Conservation (phyloP, 1,284 basidiomycete species). For the Pseudozyma thailandica region DNA sequence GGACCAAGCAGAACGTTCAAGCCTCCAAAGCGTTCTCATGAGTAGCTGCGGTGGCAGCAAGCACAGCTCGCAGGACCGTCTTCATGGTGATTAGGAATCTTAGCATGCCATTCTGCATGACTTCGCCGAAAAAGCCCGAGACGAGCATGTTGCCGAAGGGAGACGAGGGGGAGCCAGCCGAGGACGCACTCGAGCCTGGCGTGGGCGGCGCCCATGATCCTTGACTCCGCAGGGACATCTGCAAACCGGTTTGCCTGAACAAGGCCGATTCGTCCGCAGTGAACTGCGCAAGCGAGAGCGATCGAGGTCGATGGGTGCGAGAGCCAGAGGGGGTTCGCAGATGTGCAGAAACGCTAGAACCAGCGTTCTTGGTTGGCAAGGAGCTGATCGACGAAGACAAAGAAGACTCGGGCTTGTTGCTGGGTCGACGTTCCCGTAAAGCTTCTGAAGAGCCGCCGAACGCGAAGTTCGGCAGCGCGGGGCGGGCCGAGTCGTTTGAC, state of each 20-base stretch:
- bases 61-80: slow-evolving; percentile 30
- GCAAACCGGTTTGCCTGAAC: slow-evolving; percentile 16
- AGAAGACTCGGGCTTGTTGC: slow-evolving; percentile 16
- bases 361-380: slow-evolving; percentile 5
- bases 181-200: slow-evolving; percentile 31
- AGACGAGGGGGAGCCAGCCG: slow-evolving; percentile 37
- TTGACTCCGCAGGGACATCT: slow-evolving; percentile 19
- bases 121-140: slow-evolving; percentile 46
- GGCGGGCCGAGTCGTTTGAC: slow-evolving; percentile 4
- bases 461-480: slow-evolving; percentile 31
- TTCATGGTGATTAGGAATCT: slow-evolving; percentile 37
- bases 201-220: slow-evolving; percentile 31
- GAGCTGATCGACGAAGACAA: slow-evolving; percentile 29
- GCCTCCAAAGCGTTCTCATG: slow-evolving; percentile 18
- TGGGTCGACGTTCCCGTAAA: slow-evolving; percentile 13
- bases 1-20: slow-evolving; percentile 1
- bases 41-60: slow-evolving; percentile 18
- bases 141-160: slow-evolving; percentile 39
- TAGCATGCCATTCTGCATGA: slow-evolving; percentile 40
- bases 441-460: slow-evolving; percentile 4
- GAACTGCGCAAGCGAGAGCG: slow-evolving; percentile 37
- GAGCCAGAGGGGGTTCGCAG: slow-evolving; percentile 26
- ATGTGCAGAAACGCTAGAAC: slow-evolving; percentile 12
- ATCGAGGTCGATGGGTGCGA: slow-evolving; percentile 33
- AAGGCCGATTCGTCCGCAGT: slow-evolving; percentile 18